Evolutionary conservation across 257 asterid species (phyloP).

Genomic region (Penstemon davidsonii): DNA sequence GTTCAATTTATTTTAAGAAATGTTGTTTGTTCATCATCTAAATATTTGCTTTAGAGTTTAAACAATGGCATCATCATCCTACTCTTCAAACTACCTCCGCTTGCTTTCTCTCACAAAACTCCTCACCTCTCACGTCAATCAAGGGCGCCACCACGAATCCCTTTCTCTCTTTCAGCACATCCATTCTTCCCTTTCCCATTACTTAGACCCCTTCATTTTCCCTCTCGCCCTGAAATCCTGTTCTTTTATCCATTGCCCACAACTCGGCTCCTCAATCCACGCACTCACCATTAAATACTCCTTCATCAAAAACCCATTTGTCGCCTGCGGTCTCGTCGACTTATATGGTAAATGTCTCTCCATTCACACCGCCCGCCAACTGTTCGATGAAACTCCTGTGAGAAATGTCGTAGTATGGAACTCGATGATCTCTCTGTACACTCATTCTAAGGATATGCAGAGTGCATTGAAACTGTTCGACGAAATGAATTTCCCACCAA

Average conservation of each 20-base stretch:
- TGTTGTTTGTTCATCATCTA: too few species aligned
- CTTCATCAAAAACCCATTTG: constrained; percentile 42
- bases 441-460: constrained; percentile 30
- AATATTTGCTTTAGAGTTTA: too few species aligned
- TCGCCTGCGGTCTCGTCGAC: constrained; percentile 42
- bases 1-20: too few species aligned
- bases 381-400: constrained; percentile 42
- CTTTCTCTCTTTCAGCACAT: constrained; percentile 41
- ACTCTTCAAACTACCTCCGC: constrained; percentile 44
- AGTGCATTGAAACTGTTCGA: constrained; percentile 39
- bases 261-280: constrained; percentile 41
- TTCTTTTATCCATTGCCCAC: constrained; percentile 33
- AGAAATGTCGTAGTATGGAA: constrained; percentile 54
- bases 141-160: constrained; percentile 46
- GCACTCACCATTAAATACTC: constrained; percentile 31
- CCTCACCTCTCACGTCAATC: constrained; percentile 45
- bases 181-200: constrained; percentile 36
- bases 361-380: constrained; percentile 33
- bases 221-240: constrained; percentile 54
- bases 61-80: constrained; percentile 18
- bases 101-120: constrained; percentile 45
- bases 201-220: constrained; percentile 45
- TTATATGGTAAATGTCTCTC: constrained; percentile 51
- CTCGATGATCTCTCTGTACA: constrained; percentile 43
- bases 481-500: constrained; percentile 41